Percentiles rank a stretch among this genome's conserved stretches.
phyloP scores from a whole-genome alignment of 768 basidiomycete species.

The Phlegmacium glaucopus region DNA sequence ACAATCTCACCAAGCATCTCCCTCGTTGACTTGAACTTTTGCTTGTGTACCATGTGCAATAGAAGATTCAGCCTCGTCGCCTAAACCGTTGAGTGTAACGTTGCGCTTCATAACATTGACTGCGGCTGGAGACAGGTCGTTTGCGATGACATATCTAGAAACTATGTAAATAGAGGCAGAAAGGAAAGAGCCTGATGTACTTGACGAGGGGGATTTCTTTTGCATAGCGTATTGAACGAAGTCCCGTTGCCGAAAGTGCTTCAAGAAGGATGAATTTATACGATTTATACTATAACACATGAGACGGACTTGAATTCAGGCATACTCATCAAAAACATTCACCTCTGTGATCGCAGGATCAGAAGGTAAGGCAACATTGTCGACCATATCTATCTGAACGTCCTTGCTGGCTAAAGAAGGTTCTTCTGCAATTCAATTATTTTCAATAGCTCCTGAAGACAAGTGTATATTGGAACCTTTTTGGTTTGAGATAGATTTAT shows the following conservation, averaged over 20 bases:
- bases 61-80: constrained; percentile 20
- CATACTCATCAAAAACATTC: background rate
- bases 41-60: constrained; percentile 20
- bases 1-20: constrained; percentile 81
- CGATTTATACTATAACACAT: constrained; percentile 42
- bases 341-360: background rate
- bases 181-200: constrained; percentile 39
- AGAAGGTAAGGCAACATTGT: too few relatives aligned
- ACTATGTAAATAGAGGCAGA: constrained; percentile 1
- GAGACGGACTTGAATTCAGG: constrained; percentile 1
- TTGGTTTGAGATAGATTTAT: constrained; percentile 23
- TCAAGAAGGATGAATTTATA: constrained; percentile 81
- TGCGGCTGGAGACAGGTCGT: constrained; percentile 85
- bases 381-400: too few relatives aligned
- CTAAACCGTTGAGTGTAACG: constrained; percentile 76
- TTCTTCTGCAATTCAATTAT: too few relatives aligned
- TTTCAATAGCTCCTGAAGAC: background rate
- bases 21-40: constrained; percentile 82
- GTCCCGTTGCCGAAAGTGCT: constrained; percentile 92
- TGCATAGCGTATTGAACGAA: constrained; percentile 95
- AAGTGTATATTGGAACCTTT: constrained; percentile 22
- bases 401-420: too few relatives aligned
- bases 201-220: constrained; percentile 92
- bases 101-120: constrained; percentile 85
- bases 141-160: constrained; percentile 85